Evolutionary conservation across 768 basidiomycete species (phyloP).

Genomic region (Phlebiopsis gigantea): DNA sequence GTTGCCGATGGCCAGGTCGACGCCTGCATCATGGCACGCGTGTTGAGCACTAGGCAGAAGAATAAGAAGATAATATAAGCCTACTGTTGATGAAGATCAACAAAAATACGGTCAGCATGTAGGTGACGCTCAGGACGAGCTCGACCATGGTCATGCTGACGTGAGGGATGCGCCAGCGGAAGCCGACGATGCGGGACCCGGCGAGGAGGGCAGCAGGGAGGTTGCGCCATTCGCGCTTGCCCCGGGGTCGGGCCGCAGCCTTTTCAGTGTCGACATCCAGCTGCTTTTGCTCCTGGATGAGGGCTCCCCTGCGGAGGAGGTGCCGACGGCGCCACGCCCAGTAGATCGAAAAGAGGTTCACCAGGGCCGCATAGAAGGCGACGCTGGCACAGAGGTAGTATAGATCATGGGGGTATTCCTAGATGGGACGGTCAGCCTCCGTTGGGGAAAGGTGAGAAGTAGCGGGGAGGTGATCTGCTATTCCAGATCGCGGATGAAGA

Average conservation of each 20-base stretch:
- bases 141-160: conserved; percentile 25
- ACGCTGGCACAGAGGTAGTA: conserved; percentile 16
- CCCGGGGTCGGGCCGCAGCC: background rate
- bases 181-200: conserved; percentile 21
- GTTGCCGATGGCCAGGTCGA: conserved; percentile 10
- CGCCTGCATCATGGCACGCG: background rate
- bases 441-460: too few species aligned
- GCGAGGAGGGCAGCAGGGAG: conserved; percentile 23
- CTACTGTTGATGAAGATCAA: conserved; percentile 26
- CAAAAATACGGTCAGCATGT: conserved; percentile 22
- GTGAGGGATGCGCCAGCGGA: conserved; percentile 24
- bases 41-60: background rate
- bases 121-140: conserved; percentile 20
- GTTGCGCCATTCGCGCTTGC: conserved; percentile 17
- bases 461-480: background rate
- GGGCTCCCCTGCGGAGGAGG: background rate
- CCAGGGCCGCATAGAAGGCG: conserved; percentile 13
- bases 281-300: background rate
- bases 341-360: conserved; percentile 14
- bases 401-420: conserved; percentile 14
- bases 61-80: too few species aligned
- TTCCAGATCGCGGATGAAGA: background rate
- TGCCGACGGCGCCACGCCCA: conserved; percentile 18
- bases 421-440: background rate
- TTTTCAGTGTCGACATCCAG: background rate